phyloP scores from a whole-genome alignment of 257 asterid genomes.

The Capsicum baccatum region DNA sequence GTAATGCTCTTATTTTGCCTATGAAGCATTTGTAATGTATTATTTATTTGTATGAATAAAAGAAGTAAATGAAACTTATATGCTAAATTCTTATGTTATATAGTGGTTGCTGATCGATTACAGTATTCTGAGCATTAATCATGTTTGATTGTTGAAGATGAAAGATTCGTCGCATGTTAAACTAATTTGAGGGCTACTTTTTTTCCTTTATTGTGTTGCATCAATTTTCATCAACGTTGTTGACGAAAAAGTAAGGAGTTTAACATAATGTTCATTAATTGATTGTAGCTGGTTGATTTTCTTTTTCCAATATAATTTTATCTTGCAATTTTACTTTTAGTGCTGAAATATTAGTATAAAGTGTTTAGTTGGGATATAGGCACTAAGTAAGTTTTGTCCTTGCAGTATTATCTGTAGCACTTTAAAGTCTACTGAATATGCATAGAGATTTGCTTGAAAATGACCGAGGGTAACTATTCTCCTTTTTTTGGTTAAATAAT shows the following conservation, averaged over 20 bases:
- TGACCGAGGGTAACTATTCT: no score
- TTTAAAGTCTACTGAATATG: no score
- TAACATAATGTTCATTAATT: neutral
- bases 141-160: conserved; percentile 17
- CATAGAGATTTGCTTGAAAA: no score
- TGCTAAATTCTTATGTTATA: neutral
- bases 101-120: neutral
- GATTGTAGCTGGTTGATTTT: no score
- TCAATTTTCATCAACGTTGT: neutral
- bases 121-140: neutral
- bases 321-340: no score
- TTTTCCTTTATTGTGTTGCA: neutral
- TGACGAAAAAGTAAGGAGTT: neutral
- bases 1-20: neutral
- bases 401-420: no score
- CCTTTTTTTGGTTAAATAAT: no score
- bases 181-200: neutral
- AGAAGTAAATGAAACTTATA: neutral
- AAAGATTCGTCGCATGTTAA: neutral
- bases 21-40: neutral
- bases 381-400: no score
- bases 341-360: no score
- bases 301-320: no score
- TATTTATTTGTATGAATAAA: neutral
- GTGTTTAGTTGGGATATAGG: no score